Base-by-base conservation (phyloP, 257 asterid species). In the Primulina tabacum region DNA sequence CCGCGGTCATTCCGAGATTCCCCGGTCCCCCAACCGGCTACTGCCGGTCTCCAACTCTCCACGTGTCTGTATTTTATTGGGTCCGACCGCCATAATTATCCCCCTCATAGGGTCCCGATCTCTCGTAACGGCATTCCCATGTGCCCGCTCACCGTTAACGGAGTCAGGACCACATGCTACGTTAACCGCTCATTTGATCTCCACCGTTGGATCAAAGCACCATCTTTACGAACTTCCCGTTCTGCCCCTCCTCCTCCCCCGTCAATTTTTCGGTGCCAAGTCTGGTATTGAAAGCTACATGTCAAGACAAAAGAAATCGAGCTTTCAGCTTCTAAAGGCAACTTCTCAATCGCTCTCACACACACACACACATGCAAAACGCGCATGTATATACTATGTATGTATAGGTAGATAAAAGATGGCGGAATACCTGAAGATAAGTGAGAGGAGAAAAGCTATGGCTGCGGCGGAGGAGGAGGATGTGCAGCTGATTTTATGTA, bases 111-210 rank as follows among this genome's bases (percentile, higher is more conserved):
- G 34, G 5, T 32, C 34, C 34, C 35, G 78, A 73, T 79, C 76
- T 68, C 65, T 77, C 71, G 72, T 64, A 76, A 83, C 81, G 83
- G 89, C 82, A 80, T 56, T 68, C 64, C 85, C 82, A 82, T 74
- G 85, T 81, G 88, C 83, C 80, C 75, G 55, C 85, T 76, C 85
- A 58, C 88, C 80, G 84, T 76, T 79, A 82, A 80, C 88, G 90
- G 88, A 77, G 84, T 71, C 74, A 71, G 88, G 90, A 87, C 88
- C 92, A 87, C 90, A 71, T 80, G 79, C 73, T 74, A 74, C 67
- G 75, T 64, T 80, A 82, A 81, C 86, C 74, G 77, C 50, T 78
- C 68, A 1, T 65, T 73, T 52, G 60, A 79, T 82, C 82, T 77
- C 64, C 78, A 66, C 85, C 87, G 75, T 82, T 57, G 30, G 86